These are phyloP conservation scores for Rhizopus microsporus DNA, from an alignment of 371 early-diverging fungal species.

Conservation along the genomic window DNA sequence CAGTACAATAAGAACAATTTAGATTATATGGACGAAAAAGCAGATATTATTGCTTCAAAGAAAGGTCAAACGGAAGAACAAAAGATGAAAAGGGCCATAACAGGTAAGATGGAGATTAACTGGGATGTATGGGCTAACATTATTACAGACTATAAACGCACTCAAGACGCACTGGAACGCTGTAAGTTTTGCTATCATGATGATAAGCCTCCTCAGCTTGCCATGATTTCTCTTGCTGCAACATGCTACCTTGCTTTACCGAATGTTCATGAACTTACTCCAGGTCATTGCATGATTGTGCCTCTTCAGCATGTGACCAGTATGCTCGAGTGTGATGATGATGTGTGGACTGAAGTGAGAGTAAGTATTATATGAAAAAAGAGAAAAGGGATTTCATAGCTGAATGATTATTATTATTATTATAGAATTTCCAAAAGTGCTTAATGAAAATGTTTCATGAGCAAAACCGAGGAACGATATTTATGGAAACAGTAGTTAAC, in stretches of 20 bases:
- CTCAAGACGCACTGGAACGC: slow-evolving; percentile 64
- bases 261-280: slow-evolving; percentile 68
- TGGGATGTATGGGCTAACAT: no score
- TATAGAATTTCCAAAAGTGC: slow-evolving; percentile 92
- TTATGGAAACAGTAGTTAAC: slow-evolving; percentile 87
- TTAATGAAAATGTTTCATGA: slow-evolving; percentile 80
- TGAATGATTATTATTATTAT: neutral
- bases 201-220: slow-evolving; percentile 61
- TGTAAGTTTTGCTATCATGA: slow-evolving; percentile 82
- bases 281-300: slow-evolving; percentile 89
- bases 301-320: slow-evolving; percentile 84
- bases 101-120: slow-evolving; percentile 35
- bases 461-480: slow-evolving; percentile 74
- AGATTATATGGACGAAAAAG: slow-evolving; percentile 93
- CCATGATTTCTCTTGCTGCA: slow-evolving; percentile 78
- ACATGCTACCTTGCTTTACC: slow-evolving; percentile 84
- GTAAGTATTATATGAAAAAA: slow-evolving; percentile 37
- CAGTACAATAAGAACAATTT: slow-evolving; percentile 52
- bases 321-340: slow-evolving; percentile 87
- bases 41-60: slow-evolving; percentile 74
- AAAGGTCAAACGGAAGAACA: slow-evolving; percentile 63
- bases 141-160: slow-evolving; percentile 64
- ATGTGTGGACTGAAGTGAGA: slow-evolving; percentile 89
- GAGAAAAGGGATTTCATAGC: neutral
- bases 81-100: slow-evolving; percentile 64